phyloP scores from a whole-genome alignment of 2,329 filamentous ascomycete species.

The Aspergillus sp. region DNA sequence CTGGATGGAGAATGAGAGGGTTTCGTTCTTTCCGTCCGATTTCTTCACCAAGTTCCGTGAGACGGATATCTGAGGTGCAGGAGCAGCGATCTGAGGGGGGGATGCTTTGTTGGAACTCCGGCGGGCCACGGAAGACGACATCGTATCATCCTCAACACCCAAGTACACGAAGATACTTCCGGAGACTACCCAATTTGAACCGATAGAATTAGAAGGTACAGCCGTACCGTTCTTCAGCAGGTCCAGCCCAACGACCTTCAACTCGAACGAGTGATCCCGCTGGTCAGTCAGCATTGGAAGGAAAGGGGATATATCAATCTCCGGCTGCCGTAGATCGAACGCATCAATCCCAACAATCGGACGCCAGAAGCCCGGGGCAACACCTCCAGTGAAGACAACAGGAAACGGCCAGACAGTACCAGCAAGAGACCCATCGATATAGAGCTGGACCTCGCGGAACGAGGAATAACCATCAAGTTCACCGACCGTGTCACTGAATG shows the following conservation, averaged over 20 bases:
- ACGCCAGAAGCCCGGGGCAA: conserved; percentile 67
- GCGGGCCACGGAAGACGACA: too few species aligned
- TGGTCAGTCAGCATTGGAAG: conserved; percentile 62
- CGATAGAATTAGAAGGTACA: conserved; percentile 48
- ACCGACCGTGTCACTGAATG: conserved; percentile 52
- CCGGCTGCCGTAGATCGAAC: conserved; percentile 69
- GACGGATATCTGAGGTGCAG: conserved; percentile 44
- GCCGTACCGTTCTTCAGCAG: conserved; percentile 46
- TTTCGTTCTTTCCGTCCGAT: conserved; percentile 49
- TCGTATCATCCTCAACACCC: conserved; percentile 32
- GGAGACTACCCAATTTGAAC: conserved; percentile 65
- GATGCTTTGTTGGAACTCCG: too few species aligned
- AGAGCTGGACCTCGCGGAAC: conserved; percentile 69
- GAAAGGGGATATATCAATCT: conserved; percentile 75
- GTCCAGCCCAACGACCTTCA: conserved; percentile 58
- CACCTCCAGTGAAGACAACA: conserved; percentile 71
- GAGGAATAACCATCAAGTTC: conserved; percentile 59
- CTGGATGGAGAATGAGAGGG: conserved; percentile 50
- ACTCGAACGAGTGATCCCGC: conserved; percentile 55
- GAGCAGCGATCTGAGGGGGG: conserved; percentile 21
- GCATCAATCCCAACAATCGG: conserved; percentile 71
- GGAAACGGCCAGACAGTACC: conserved; percentile 77
- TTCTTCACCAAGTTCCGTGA: conserved; percentile 22
- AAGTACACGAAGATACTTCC: conserved; percentile 77
- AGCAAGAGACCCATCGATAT: conserved; percentile 63